Conservation (phyloP, 2,329 filamentous ascomycete species). For the Cladosporium phlei region DNA sequence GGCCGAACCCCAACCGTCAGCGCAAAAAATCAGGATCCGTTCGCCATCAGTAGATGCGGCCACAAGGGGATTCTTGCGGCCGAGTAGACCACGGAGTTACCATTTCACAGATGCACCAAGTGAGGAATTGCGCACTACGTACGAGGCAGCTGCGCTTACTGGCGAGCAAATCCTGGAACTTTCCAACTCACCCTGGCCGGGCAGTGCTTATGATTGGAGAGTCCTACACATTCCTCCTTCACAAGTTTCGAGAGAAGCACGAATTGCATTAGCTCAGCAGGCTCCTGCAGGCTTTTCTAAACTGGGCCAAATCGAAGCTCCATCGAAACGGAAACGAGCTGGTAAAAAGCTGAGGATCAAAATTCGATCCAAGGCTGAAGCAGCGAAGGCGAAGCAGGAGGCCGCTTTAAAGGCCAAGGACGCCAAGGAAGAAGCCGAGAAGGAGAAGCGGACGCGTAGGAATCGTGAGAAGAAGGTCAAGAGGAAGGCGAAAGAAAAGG, state of each 20-base stretch:
- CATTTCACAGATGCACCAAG: constrained; percentile 20
- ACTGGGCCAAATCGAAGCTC: constrained; percentile 1
- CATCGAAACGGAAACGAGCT: constrained; percentile 24
- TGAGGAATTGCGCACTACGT: constrained; percentile 8
- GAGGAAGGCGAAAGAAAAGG: constrained; percentile 31
- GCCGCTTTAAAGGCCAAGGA: constrained; percentile 23
- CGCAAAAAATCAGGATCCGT: constrained; percentile 22
- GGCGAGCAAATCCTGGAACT: constrained; percentile 19
- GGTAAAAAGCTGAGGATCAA: constrained; percentile 32
- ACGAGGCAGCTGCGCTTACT: constrained; percentile 18
- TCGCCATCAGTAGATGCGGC: constrained; percentile 20
- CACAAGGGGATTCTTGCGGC: constrained; percentile 18
- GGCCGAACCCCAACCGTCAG: not conserved
- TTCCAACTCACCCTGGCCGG: constrained; percentile 19
- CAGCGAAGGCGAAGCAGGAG: constrained; percentile 20
- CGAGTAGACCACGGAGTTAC: constrained; percentile 15
- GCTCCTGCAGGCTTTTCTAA: constrained; percentile 11
- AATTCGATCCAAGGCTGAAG: constrained; percentile 23
- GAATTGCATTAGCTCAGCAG: not conserved
- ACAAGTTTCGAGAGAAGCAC: not conserved
- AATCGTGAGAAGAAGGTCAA: constrained; percentile 36
- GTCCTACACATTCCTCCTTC: constrained; percentile 19
- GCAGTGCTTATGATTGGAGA: constrained; percentile 25
- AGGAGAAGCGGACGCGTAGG: constrained; percentile 30
- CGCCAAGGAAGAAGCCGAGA: constrained; percentile 26